Evolutionary conservation across 257 asterid genomes (phyloP), one percentile per base, ranked within the genome.

Genomic region (Anisodus acutangulus): DNA sequence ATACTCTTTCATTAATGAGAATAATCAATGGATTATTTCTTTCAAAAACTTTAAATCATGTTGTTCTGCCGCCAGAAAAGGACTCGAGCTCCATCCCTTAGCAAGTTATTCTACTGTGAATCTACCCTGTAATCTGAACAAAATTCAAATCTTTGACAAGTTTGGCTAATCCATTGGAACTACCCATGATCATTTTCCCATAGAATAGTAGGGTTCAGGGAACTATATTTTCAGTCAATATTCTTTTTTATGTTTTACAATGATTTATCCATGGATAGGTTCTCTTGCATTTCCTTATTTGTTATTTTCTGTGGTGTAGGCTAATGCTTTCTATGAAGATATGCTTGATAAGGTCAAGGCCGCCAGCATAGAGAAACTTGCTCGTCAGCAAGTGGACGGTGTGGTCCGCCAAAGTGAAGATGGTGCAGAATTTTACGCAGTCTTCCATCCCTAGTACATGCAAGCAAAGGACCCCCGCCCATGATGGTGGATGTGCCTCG

Each of bases 351-450:
- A 93, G 83, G 79, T 87, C 47, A 96, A 92, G 90, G 95, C 88
- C 54, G 88, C 84, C 85, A 88, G 87, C 70, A 94, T 96, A 84
- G 89, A 90, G 45, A 90, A 85, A 84, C 94, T 96, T 62, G 98
- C 99, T 49, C 94, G 89, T 82, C 93, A 90, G 87, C 98, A 94
- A 90, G 98, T 93, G 62, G 99, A 94, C 54, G 99, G 98, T 9
- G 92, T 96, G 15, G 95, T 96, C 57, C 95, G 99, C 66, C 97
- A 83, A 85, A 87, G 97, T 83, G 99, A 96, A 92, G 97, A 92
- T 66, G 98, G 98, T 87, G 95, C 98, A 1, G 98, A 96, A 83
- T 90, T 86, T 87, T 93, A 92, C 49, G 90, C 86, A 4, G 86
- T 92, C 98, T 35, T 84, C 93, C n/a, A 58, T 93, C 78, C 99